phyloP scores from a whole-genome alignment of 2,329 filamentous ascomycete genomes.

The Fonsecaea multimorphosa region DNA sequence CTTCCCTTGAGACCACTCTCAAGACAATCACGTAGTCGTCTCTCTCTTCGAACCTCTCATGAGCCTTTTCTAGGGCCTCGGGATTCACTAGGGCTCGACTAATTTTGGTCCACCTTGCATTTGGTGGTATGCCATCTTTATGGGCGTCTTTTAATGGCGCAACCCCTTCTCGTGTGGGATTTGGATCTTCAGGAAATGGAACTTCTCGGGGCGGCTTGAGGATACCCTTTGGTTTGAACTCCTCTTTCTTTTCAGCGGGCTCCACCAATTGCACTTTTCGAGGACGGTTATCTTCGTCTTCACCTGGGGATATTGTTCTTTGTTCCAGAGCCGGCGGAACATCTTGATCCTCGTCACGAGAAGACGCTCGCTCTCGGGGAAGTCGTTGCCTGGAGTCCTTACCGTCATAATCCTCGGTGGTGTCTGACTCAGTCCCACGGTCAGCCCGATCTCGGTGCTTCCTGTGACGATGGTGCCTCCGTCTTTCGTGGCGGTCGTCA shows the following conservation, averaged over 20 bases:
- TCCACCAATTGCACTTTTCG: constrained; percentile 63
- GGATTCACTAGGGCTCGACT: constrained; percentile 87
- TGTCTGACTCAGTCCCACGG: constrained; percentile 31
- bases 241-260: constrained; percentile 69
- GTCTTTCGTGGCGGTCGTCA: constrained; percentile 30
- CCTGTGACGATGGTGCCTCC: constrained; percentile 30
- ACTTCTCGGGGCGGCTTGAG: constrained; percentile 75
- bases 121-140: constrained; percentile 71
- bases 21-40: constrained; percentile 93
- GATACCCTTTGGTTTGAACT: constrained; percentile 77
- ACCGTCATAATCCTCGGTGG: constrained; percentile 29
- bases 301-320: constrained; percentile 35
- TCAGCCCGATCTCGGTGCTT: constrained; percentile 27
- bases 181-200: constrained; percentile 85
- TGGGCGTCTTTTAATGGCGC: constrained; percentile 90
- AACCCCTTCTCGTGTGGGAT: constrained; percentile 85
- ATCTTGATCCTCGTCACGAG: constrained; percentile 28
- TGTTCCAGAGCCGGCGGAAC: constrained; percentile 20
- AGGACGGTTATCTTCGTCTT: constrained; percentile 37
- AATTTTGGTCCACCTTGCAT: constrained; percentile 88
- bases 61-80: constrained; percentile 81
- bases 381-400: constrained; percentile 24
- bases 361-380: constrained; percentile 27
- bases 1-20: constrained; percentile 82
- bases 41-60: constrained; percentile 90